Percentiles rank a stretch among this genome's conserved stretches.
phyloP scores from a whole-genome alignment of 305 asterid species.

The Nicotiana rustica region DNA sequence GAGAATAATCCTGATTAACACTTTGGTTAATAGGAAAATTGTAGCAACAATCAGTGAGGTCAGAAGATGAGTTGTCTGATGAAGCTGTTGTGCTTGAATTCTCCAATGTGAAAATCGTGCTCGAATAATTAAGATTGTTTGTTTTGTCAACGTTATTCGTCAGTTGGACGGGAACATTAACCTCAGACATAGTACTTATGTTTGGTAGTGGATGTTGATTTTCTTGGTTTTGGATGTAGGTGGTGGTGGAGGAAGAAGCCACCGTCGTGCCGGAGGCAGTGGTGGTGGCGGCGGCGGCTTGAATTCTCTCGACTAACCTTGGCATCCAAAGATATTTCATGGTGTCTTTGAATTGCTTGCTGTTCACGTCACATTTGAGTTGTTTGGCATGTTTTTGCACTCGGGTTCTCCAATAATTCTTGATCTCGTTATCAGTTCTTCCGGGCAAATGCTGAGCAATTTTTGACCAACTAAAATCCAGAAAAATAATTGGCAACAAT shows the following conservation, averaged over 20 bases:
- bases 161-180: neutral
- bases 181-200: no score
- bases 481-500: neutral
- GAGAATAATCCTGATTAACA: constrained; percentile 44
- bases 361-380: constrained; percentile 91
- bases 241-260: constrained; percentile 33
- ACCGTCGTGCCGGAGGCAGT: constrained; percentile 29
- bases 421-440: constrained; percentile 79
- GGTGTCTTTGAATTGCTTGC: constrained; percentile 91
- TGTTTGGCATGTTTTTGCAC: constrained; percentile 91
- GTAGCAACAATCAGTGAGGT: constrained; percentile 68
- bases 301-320: constrained; percentile 72
- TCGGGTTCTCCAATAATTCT: constrained; percentile 82
- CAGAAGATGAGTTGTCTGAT: constrained; percentile 74
- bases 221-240: neutral
- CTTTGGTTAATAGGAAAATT: constrained; percentile 50
- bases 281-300: constrained; percentile 54
- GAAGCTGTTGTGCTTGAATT: constrained; percentile 75
- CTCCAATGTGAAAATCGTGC: constrained; percentile 51
- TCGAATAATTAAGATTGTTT: constrained; percentile 24
- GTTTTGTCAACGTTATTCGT: neutral
- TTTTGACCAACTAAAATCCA: constrained; percentile 72
- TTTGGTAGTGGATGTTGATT: neutral
- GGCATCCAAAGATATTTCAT: constrained; percentile 96
- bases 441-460: constrained; percentile 90